phyloP scores from a whole-genome alignment of 2,329 filamentous ascomycete genomes.

The Verticillium isaacii region DNA sequence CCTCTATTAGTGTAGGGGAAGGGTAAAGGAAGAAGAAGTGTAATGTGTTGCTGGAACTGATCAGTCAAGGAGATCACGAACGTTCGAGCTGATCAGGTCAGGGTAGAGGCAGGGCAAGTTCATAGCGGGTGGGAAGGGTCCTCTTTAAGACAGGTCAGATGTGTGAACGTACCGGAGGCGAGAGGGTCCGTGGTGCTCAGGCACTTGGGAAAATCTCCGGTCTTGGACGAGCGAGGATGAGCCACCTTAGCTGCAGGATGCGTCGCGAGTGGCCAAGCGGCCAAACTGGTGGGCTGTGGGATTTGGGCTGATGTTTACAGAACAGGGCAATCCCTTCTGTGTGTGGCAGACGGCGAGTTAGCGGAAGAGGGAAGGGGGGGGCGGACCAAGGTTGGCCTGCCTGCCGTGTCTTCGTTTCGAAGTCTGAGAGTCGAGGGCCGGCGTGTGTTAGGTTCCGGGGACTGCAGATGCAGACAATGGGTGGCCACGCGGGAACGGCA shows the following conservation, averaged over 20 bases:
- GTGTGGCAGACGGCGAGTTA: constrained; percentile 9
- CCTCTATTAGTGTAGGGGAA: constrained; percentile 1
- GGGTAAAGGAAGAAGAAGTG: background rate
- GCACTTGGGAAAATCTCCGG: constrained; percentile 15
- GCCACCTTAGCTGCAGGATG: constrained; percentile 16
- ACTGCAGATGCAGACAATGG: constrained; percentile 20
- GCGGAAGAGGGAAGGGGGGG: constrained; percentile 16
- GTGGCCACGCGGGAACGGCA: constrained; percentile 14
- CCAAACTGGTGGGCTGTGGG: constrained; percentile 9
- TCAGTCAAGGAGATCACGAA: constrained; percentile 13
- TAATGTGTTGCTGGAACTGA: constrained; percentile 8
- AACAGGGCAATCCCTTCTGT: constrained; percentile 17
- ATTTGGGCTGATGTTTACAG: constrained; percentile 10
- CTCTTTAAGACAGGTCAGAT: constrained; percentile 18
- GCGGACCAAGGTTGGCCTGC: constrained; percentile 19
- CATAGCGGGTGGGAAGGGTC: constrained; percentile 15
- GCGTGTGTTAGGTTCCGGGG: constrained; percentile 26
- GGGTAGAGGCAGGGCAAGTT: constrained; percentile 12
- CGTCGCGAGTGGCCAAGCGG: constrained; percentile 16
- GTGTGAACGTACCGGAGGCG: constrained; percentile 15
- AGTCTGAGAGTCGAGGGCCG: constrained; percentile 22
- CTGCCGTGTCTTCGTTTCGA: constrained; percentile 24
- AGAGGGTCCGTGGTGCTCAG: constrained; percentile 17
- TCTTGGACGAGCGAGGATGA: constrained; percentile 14
- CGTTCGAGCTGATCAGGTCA: constrained; percentile 13